These are phyloP conservation scores for Mycena albidolilacea DNA, from an alignment of 768 basidiomycete species.

Conservation along the genomic window DNA sequence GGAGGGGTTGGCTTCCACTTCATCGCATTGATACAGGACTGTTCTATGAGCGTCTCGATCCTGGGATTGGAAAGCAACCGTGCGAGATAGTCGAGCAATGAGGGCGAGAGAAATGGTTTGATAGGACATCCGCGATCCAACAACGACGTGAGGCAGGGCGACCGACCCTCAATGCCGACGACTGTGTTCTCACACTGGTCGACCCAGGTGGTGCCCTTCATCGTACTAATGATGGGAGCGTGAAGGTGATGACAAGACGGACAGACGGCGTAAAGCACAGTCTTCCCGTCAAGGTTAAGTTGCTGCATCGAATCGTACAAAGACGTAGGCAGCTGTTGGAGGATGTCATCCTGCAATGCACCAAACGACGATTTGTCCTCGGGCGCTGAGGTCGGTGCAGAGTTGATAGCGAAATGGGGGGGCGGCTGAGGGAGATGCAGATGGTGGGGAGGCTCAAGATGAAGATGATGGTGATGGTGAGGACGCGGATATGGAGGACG, in stretches of 20 bases:
- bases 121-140: conserved; percentile 10
- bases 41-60: conserved; percentile 18
- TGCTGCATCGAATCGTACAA: conserved; percentile 10
- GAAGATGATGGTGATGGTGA: not conserved
- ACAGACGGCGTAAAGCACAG: conserved; percentile 21
- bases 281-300: conserved; percentile 29
- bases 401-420: not conserved
- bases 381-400: not conserved
- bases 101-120: conserved; percentile 21
- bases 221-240: conserved; percentile 5
- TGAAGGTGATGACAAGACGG: conserved; percentile 28
- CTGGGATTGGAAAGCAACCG: conserved; percentile 28
- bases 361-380: not conserved
- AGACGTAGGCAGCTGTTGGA: conserved; percentile 16
- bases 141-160: conserved; percentile 6
- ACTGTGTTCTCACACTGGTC: conserved; percentile 18
- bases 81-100: conserved; percentile 24
- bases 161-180: conserved; percentile 9
- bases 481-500: not conserved
- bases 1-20: not conserved
- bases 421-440: not conserved
- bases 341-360: conserved; percentile 9
- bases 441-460: not conserved
- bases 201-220: conserved; percentile 3
- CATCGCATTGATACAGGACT: not conserved